phyloP scores from a whole-genome alignment of 441 rosid genomes.

The Bruguiera hainesii region DNA sequence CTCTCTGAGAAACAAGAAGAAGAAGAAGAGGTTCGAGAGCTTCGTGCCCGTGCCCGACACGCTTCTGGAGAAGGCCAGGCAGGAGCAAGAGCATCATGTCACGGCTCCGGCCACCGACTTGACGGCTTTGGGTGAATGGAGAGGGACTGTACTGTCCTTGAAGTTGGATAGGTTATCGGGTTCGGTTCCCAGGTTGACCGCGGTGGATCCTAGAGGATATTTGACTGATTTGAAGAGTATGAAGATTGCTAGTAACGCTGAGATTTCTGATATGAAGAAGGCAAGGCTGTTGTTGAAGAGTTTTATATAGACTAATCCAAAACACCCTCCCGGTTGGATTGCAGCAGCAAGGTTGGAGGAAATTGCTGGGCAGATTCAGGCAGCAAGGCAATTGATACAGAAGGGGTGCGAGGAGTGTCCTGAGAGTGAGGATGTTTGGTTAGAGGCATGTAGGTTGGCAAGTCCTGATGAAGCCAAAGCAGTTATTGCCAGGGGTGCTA shows the following conservation, averaged over 20 bases:
- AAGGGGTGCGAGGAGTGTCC: constrained; percentile 95
- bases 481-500: constrained; percentile 81
- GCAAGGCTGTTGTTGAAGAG: constrained; percentile 88
- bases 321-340: constrained; percentile 95
- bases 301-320: constrained; percentile 79
- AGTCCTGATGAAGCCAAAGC: constrained; percentile 91
- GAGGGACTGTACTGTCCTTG: constrained; percentile 86
- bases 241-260: constrained; percentile 96
- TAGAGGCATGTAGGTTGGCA: constrained; percentile 87
- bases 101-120: constrained; percentile 82
- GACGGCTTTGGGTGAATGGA: constrained; percentile 91
- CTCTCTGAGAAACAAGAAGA: constrained; percentile 73
- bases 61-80: constrained; percentile 87
- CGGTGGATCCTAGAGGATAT: constrained; percentile 91
- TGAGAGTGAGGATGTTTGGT: constrained; percentile 86
- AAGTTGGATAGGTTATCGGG: constrained; percentile 87
- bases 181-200: constrained; percentile 77
- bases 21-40: constrained; percentile 71
- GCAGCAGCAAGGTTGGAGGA: constrained; percentile 96
- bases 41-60: constrained; percentile 89
- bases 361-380: constrained; percentile 88
- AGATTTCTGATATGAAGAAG: constrained; percentile 87
- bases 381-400: constrained; percentile 76
- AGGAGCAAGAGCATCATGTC: constrained; percentile 78
- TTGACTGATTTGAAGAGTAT: constrained; percentile 93